These are phyloP conservation scores for Raffaelea arxii DNA, from an alignment of 2,329 filamentous ascomycete species.

Conservation along the genomic window DNA sequence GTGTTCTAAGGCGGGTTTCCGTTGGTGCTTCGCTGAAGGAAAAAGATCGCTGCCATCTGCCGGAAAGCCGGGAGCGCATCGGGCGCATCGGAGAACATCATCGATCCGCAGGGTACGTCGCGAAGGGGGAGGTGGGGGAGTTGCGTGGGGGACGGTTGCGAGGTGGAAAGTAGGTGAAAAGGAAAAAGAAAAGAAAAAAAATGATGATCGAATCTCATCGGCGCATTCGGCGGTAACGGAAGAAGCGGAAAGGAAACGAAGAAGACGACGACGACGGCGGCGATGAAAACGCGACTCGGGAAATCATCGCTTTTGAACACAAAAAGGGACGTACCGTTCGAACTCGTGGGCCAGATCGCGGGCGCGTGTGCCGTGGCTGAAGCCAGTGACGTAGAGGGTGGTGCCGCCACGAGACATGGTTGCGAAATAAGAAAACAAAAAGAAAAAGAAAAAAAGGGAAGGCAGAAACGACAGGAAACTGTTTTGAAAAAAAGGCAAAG, in stretches of 20 bases:
- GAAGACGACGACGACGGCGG: constrained; percentile 11
- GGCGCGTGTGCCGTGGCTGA: constrained; percentile 96
- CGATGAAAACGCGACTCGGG: no score
- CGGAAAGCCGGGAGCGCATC: no score
- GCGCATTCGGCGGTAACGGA: not conserved
- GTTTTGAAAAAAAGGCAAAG: not conserved
- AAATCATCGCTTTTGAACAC: no score
- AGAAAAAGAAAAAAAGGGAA: constrained; percentile 3
- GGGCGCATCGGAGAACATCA: no score
- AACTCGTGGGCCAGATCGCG: constrained; percentile 99
- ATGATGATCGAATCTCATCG: not conserved
- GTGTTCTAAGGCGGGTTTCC: no score
- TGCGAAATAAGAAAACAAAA: constrained; percentile 10
- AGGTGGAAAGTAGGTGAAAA: no score
- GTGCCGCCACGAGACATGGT: constrained; percentile 86
- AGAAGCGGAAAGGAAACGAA: constrained; percentile 2
- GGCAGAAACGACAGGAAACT: not conserved
- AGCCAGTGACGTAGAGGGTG: constrained; percentile 97
- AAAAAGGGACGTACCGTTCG: constrained; percentile 99
- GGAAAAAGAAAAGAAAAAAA: not conserved
- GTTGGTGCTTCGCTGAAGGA: no score
- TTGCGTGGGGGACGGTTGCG: not conserved
- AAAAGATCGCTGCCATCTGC: no score
- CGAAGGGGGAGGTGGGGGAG: not conserved
- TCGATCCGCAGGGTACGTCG: no score